Percentiles rank a stretch among this genome's conserved stretches.
These are phyloP conservation scores for Escallonia herrerae DNA, from an alignment of 129 eudicot genomes.

Conservation along the genomic window DNA sequence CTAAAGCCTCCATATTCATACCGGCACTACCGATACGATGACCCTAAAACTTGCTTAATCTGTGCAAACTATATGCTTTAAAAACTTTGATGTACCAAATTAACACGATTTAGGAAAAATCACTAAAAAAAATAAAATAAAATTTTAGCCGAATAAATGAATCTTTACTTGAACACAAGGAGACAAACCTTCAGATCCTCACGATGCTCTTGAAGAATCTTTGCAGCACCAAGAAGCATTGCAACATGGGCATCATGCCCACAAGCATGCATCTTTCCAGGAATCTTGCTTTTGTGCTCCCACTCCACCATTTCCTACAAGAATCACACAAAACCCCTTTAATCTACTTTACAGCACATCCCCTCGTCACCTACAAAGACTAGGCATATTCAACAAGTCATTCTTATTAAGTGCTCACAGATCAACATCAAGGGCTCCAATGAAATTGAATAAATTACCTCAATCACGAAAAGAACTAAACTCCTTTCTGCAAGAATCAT, in stretches of 20 bases:
- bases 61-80: neutral
- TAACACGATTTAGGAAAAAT: neutral
- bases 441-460: no score
- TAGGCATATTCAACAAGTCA: neutral
- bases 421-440: neutral
- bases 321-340: constrained; percentile 1
- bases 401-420: constrained; percentile 1
- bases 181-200: constrained; percentile 59
- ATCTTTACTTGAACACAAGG: neutral
- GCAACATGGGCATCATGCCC: constrained; percentile 99
- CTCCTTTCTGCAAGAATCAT: no score
- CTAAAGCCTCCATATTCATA: neutral
- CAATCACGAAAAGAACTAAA: no score
- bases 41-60: neutral
- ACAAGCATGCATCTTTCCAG: constrained; percentile 99
- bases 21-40: neutral
- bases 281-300: constrained; percentile 89
- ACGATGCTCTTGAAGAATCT: constrained; percentile 70
- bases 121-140: neutral
- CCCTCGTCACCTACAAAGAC: neutral
- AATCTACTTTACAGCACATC: neutral
- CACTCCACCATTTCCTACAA: constrained; percentile 92
- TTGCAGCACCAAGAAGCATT: constrained; percentile 99
- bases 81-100: no score
- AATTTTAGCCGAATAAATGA: neutral